Conservation (phyloP, 148 eudicot genomes). For the Rhododendron henanense region DNA sequence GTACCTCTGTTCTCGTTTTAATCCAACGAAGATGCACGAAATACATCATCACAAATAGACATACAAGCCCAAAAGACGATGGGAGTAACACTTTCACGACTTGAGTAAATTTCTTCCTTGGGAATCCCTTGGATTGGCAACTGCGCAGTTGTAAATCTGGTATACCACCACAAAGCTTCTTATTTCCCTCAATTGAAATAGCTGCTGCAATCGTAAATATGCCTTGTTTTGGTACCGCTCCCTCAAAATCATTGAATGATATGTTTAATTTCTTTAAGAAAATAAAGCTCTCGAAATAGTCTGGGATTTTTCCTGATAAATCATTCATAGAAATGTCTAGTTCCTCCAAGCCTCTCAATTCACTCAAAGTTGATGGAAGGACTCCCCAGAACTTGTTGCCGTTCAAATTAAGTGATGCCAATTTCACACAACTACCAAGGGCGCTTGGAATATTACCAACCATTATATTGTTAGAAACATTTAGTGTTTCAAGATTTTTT, state of each 20-base stretch:
- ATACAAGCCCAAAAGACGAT: background rate
- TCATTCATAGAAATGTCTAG: conserved; percentile 5
- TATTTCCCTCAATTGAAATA: conserved; percentile 2
- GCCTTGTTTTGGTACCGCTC: background rate
- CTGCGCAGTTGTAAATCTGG: background rate
- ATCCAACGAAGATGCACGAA: background rate
- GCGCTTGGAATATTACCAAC: background rate
- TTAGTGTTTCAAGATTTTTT: background rate
- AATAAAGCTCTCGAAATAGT: background rate
- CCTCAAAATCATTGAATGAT: conserved; percentile 5
- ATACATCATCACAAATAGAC: background rate
- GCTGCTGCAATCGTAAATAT: background rate
- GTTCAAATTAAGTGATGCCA: background rate
- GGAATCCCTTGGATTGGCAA: background rate
- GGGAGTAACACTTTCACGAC: background rate
- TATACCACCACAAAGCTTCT: conserved; percentile 11
- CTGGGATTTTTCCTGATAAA: conserved; percentile 5
- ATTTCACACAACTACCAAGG: background rate
- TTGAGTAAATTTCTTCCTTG: background rate
- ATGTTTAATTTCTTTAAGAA: background rate
- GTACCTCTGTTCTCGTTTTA: background rate
- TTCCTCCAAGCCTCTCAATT: too few relatives aligned
- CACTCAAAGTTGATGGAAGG: too few relatives aligned
- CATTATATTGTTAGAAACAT: background rate
- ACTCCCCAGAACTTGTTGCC: background rate